Evolutionary conservation across 2,329 filamentous ascomycete species (phyloP), one percentile per base, ranked within the genome.

Genomic region (Paecilomyces variotii): DNA sequence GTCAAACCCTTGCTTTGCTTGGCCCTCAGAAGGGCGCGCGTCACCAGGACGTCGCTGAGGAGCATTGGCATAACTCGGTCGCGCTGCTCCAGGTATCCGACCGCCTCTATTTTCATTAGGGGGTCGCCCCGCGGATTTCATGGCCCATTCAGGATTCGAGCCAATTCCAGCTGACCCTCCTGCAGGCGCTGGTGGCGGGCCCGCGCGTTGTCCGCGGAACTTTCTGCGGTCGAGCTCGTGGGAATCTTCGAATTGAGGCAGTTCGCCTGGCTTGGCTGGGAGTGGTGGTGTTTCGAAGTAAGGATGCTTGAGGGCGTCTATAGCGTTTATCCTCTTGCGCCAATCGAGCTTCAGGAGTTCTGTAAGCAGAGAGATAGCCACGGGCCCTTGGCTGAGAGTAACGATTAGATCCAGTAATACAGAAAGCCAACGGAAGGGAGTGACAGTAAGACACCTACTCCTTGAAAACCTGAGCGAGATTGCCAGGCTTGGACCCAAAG

Each of bases 161-260:
- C 82, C 84, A 67, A 91, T 85, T 12, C 93, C 93, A 2, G 96
- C 91, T 0, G 90, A 91, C 3, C 91, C 93, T 11, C 92, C 93
- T 65, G 93, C 91, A 0, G 94, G 94, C 0, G 93, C 94, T 11
- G 94, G 93, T 3, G 93, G 93, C 10, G 93, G 82, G 25, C 87
- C 88, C 25, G 88, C 88, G 69, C 90, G 90, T 68, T 94, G 88
- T 59, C 91, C 89, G 64, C 95, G 88, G 66, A 91, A 93, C 74
- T 93, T 95, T 71, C 91, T 86, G 55, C 93, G 85, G 71, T 99
- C 94, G n/a, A 97, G 80, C 74, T 99, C 94, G 74, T 99, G 94
- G 52, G 91, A 96, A 68, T 97, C 93, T 70, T 96, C 90, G 68
- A 96, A 97, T 14, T 79, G 83, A 1, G 94, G 94, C n/a, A 99